These are phyloP conservation scores for Lasiosphaeria ovina DNA, from an alignment of 495 filamentous ascomycete genomes.

Conservation along the genomic window DNA sequence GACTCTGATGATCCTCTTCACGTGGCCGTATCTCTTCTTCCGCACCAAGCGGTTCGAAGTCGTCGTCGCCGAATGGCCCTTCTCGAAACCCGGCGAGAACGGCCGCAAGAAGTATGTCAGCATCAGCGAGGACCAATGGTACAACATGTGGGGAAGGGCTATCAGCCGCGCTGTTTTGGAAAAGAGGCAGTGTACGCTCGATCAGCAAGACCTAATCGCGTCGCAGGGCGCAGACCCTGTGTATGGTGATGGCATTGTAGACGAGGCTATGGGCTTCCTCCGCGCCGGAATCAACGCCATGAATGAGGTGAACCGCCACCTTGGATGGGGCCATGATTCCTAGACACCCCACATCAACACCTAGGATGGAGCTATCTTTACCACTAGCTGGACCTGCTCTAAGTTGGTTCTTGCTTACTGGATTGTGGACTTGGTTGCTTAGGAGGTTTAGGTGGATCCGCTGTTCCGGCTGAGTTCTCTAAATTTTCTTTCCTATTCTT, in stretches of 20 bases:
- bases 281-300: conserved; percentile 41
- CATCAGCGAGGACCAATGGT: conserved; percentile 47
- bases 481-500: too few relatives aligned
- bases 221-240: conserved; percentile 34
- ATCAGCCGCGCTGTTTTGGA: conserved; percentile 42
- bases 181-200: conserved; percentile 38
- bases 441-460: neutral
- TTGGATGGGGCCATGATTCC: conserved; percentile 42
- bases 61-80: conserved; percentile 52
- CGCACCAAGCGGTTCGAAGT: conserved; percentile 61
- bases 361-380: too few relatives aligned
- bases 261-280: conserved; percentile 33
- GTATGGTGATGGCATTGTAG: conserved; percentile 24
- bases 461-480: neutral
- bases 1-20: conserved; percentile 59
- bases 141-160: conserved; percentile 46
- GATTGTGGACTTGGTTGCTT: too few relatives aligned
- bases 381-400: too few relatives aligned
- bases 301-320: conserved; percentile 43
- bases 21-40: conserved; percentile 64
- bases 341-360: neutral
- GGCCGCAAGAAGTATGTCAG: conserved; percentile 42
- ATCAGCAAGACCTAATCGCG: conserved; percentile 40
- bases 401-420: too few relatives aligned
- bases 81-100: conserved; percentile 31